phyloP scores from a whole-genome alignment of 345 rosid genomes.

The Erucastrum elatum region DNA sequence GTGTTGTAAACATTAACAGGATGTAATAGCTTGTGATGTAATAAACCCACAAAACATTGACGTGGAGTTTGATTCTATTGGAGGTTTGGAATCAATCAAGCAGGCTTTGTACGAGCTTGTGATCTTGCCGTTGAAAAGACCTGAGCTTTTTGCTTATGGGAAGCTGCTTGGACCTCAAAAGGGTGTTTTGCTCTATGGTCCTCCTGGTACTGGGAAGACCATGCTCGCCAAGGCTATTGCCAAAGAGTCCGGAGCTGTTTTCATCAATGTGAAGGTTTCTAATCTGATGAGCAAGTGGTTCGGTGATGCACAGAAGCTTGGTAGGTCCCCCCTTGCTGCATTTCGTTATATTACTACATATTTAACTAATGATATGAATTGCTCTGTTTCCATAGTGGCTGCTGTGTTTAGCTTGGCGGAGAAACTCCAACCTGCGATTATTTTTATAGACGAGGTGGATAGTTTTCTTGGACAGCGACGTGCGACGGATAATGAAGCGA shows the following conservation, averaged over 20 bases:
- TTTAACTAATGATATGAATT: constrained; percentile 5
- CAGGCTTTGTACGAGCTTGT: constrained; percentile 83
- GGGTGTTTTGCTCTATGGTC: constrained; percentile 88
- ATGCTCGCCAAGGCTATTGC: constrained; percentile 99
- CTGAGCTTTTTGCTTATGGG: constrained; percentile 79
- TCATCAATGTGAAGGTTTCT: constrained; percentile 83
- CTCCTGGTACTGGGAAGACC: constrained; percentile 99
- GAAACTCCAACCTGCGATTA: constrained; percentile 95
- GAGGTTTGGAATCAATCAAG: constrained; percentile 80
- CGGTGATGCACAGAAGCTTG: constrained; percentile 98
- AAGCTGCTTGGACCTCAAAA: constrained; percentile 93
- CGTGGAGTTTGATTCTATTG: constrained; percentile 87
- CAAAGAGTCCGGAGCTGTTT: constrained; percentile 91
- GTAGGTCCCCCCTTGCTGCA: constrained; percentile 43
- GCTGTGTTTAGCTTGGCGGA: constrained; percentile 93
- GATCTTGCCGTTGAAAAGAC: constrained; percentile 83
- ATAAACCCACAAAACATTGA: constrained; percentile 87
- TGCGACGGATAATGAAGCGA: constrained; percentile 79
- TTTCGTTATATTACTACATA: background rate
- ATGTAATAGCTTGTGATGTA: constrained; percentile 94
- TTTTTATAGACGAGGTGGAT: constrained; percentile 93
- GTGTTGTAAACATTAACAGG: constrained; percentile 44
- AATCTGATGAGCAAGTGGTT: constrained; percentile 99
- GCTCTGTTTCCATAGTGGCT: constrained; percentile 57
- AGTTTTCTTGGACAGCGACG: constrained; percentile 97